Conservation (phyloP, 768 basidiomycete genomes). For the Rhodosporidiobolus sp. region DNA sequence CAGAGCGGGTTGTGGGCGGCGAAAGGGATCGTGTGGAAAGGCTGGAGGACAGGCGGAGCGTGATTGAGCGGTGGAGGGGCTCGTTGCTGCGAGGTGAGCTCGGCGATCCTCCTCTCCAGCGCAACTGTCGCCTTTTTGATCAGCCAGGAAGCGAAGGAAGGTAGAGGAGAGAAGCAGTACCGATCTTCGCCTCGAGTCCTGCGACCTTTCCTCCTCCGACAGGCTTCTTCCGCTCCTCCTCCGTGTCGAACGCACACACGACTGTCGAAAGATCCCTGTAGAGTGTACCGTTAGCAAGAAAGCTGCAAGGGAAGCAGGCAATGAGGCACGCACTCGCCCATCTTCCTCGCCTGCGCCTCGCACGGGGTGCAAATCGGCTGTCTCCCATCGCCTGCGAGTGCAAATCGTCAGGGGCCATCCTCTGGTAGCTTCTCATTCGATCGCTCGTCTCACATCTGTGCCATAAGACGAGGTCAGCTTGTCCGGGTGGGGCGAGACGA, state of each 20-base stretch:
- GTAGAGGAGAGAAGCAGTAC: neutral
- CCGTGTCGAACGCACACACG: conserved; percentile 5
- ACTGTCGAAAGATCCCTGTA: neutral
- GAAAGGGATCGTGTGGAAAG: neutral
- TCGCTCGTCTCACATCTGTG: no score
- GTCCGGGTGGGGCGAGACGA: no score
- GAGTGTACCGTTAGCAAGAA: neutral
- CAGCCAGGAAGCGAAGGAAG: no score
- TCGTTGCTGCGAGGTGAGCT: neutral
- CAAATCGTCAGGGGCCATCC: no score
- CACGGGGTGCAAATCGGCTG: neutral
- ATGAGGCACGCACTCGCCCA: neutral
- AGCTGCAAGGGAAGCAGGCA: neutral
- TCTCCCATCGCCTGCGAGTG: neutral
- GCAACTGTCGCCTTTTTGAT: neutral
- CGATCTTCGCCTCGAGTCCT: conserved; percentile 14
- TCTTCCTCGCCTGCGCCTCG: no score
- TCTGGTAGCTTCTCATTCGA: no score
- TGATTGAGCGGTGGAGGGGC: neutral
- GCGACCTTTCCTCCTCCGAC: conserved; percentile 14
- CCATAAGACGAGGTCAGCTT: no score
- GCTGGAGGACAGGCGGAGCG: neutral
- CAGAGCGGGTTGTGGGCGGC: neutral
- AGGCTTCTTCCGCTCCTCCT: conserved; percentile 12
- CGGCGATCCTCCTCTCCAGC: neutral